A percentile compares a stretch with the other conserved stretches of the same genome.
Conservation (phyloP, 768 basidiomycete genomes). For the Auriculariales sp. region DNA sequence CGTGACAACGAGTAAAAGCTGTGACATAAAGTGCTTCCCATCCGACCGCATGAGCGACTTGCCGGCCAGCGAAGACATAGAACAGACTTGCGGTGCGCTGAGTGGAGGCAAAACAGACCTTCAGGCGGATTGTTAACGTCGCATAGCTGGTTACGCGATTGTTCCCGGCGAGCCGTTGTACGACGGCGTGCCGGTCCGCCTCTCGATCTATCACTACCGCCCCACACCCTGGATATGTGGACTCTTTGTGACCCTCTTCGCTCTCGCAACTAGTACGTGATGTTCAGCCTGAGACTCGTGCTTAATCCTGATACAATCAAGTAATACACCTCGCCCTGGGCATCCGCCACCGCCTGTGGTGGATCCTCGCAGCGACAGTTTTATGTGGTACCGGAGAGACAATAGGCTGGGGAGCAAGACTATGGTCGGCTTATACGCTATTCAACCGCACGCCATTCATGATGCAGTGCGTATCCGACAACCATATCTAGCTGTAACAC, state of each 20-base stretch:
- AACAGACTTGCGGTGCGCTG: too few species aligned
- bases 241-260: conserved; percentile 26
- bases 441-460: conserved; percentile 19
- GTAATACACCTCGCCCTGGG: conserved; percentile 34
- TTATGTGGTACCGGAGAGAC: conserved; percentile 35
- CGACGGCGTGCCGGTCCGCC: not conserved
- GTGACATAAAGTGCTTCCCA: too few species aligned
- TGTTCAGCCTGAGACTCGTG: not conserved
- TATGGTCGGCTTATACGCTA: not conserved
- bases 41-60: too few species aligned
- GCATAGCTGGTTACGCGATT: too few species aligned
- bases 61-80: too few species aligned
- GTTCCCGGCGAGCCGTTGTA: too few species aligned
- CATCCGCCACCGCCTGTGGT: conserved; percentile 31
- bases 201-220: conserved; percentile 25
- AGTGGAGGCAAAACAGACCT: too few species aligned
- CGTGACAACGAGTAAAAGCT: too few species aligned
- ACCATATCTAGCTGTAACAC: not conserved
- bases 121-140: too few species aligned
- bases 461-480: conserved; percentile 22
- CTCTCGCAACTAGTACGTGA: conserved; percentile 22
- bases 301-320: conserved; percentile 10
- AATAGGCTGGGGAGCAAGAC: conserved; percentile 33
- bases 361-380: conserved; percentile 32
- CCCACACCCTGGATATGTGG: conserved; percentile 24